phyloP scores from a whole-genome alignment of 2,329 filamentous ascomycete genomes.

The Neurospora crassa region DNA sequence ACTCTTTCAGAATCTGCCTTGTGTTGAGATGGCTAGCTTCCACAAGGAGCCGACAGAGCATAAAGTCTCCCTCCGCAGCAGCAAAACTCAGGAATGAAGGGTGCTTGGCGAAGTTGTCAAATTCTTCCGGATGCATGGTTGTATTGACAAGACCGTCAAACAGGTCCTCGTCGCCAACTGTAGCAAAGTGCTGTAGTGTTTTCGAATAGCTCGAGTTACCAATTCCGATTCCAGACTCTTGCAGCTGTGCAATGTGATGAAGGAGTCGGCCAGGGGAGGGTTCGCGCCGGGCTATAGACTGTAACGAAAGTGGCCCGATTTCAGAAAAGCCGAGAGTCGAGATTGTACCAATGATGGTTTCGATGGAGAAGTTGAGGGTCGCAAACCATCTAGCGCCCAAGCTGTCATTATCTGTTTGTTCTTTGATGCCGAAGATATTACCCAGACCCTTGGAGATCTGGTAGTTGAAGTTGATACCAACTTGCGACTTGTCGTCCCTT shows the following conservation, averaged over 20 bases:
- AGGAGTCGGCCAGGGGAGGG: conserved; percentile 44
- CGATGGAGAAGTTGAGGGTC: conserved; percentile 61
- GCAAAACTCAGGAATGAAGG: conserved; percentile 27
- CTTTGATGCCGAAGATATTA: conserved; percentile 28
- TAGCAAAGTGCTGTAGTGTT: conserved; percentile 55
- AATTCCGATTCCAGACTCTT: conserved; percentile 52
- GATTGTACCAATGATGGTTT: conserved; percentile 59
- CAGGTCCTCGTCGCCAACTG: conserved; percentile 41
- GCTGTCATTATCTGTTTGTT: conserved; percentile 51
- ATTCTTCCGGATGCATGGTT: conserved; percentile 47
- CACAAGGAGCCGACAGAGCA: conserved; percentile 33
- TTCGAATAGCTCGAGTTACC: conserved; percentile 54
- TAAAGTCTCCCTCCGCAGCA: conserved; percentile 29
- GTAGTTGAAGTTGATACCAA: conserved; percentile 22
- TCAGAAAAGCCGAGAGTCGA: conserved; percentile 59
- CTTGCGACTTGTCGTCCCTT: conserved; percentile 3
- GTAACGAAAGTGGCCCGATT: conserved; percentile 68
- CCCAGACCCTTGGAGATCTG: conserved; percentile 29
- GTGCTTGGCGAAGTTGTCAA: conserved; percentile 35
- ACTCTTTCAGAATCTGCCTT: conserved; percentile 12
- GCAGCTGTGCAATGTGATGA: conserved; percentile 50
- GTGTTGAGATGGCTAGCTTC: conserved; percentile 25
- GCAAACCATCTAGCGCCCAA: conserved; percentile 78
- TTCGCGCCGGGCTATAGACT: conserved; percentile 65
- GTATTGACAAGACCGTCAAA: conserved; percentile 35